A percentile compares a stretch with the other conserved stretches of the same genome.
Conservation (phyloP, 257 asterid species). For the Echium plantagineum region DNA sequence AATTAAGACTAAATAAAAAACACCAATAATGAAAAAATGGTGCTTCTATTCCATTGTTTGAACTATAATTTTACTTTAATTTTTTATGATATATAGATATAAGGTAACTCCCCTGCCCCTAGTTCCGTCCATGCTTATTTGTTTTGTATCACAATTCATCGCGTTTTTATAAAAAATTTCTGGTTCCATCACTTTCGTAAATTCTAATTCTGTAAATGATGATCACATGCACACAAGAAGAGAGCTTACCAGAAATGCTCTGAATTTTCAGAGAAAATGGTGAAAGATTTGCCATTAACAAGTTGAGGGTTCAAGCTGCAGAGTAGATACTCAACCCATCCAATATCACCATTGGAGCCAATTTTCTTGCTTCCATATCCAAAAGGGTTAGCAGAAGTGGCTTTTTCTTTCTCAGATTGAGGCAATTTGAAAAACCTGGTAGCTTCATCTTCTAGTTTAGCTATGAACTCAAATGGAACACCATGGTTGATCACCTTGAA, state of each 20-base stretch:
- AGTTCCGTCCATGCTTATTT: too few species aligned
- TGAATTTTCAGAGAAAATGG: constrained; percentile 12
- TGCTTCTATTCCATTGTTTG: too few species aligned
- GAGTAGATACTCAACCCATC: constrained; percentile 29
- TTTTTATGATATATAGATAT: too few species aligned
- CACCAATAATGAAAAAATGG: too few species aligned
- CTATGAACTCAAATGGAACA: constrained; percentile 13
- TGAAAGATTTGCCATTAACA: constrained; percentile 3
- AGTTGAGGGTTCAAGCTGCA: constrained; percentile 13
- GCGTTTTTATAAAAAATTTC: too few species aligned
- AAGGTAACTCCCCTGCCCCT: too few species aligned
- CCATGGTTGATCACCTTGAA: constrained; percentile 2
- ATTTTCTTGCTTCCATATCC: constrained; percentile 26
- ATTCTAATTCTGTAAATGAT: not conserved
- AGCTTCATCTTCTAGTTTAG: constrained; percentile 18
- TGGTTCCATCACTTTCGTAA: too few species aligned
- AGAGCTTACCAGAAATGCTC: constrained; percentile 13
- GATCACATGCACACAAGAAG: not conserved
- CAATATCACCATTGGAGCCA: constrained; percentile 24
- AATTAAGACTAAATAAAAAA: too few species aligned
- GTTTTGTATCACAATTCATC: too few species aligned
- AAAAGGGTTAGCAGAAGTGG: constrained; percentile 17
- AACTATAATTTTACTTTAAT: too few species aligned
- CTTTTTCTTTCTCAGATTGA: constrained; percentile 21
- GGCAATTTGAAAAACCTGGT: constrained; percentile 19